Base-by-base conservation (phyloP, 306 rosid species). In the Trichosanthes truncata region DNA sequence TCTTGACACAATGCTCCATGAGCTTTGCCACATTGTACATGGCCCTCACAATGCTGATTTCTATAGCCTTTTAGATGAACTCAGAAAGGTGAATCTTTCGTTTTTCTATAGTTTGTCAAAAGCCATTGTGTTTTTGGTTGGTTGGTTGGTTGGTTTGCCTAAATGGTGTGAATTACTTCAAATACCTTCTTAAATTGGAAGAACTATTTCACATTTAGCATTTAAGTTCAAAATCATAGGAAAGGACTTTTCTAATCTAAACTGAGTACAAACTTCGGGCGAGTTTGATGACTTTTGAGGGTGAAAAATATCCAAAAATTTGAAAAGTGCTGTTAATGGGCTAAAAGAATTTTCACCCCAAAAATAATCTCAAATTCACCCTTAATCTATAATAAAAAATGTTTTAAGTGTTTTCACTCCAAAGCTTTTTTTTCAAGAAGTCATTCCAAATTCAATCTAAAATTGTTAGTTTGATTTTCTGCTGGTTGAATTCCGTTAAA, bases 1-100 rank as follows among this genome's bases (percentile, higher is more conserved):
- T 77, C 89, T 83, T 59, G 89, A 89, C 78, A 89, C 92, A 38
- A 89, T 87, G 92, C 80, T 89, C 43, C 92, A 89, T 20, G 92
- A 89, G 84, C 90, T 89, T 74, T 89, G 87, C 86, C 92, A 89
- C 82, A 89, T 83, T 52, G 85, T 85, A 11, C 53, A 81, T 80
- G 90, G 92, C 20, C 90, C 90, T 26, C 92, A 89, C 41, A 84
- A 89, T 68, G 82, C 89, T 56, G 86, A 83, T 75, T 89, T 89
- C 82, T 87, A 87, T 83, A 87, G 73, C 65, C 92, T 89, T 76
- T 81, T 87, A 80, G 90, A 85, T 79, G 87, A 87, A 83, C 84
- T 89, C 81, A 87, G 92, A 80, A 85, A 83, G 92, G 92, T 87
- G 79, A 43, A 76, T 53, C 40, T 68, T 66, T 74, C 2, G 9